Evolutionary conservation across 768 basidiomycete species (phyloP).

Genomic region (Cyclocybe cylindracea): DNA sequence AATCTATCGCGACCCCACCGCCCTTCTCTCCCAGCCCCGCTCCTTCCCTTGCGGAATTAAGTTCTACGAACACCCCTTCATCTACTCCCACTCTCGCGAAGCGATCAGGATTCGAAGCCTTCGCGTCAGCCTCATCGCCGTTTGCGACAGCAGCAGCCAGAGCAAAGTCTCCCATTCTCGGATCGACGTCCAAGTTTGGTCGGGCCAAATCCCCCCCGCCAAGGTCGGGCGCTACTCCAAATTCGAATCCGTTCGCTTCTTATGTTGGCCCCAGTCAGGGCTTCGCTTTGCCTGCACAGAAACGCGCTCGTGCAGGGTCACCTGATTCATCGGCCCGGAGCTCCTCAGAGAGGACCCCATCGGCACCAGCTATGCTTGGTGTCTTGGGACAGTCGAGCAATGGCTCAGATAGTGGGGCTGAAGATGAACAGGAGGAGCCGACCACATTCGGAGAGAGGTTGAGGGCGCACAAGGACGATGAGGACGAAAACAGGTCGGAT

Average conservation of each 20-base stretch:
- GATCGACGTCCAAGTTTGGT: conserved; percentile 39
- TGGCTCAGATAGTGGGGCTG: conserved; percentile 39
- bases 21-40: conserved; percentile 24
- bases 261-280: conserved; percentile 56
- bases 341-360: conserved; percentile 41
- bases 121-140: conserved; percentile 51
- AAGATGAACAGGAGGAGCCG: conserved; percentile 45
- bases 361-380: conserved; percentile 17
- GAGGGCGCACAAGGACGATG: conserved; percentile 61
- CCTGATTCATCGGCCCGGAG: conserved; percentile 46
- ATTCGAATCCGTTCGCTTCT: conserved; percentile 57
- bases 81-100: conserved; percentile 30
- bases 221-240: conserved; percentile 39
- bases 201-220: conserved; percentile 60
- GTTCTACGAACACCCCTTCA: conserved; percentile 18
- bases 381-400: conserved; percentile 26
- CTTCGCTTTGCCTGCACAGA: conserved; percentile 51
- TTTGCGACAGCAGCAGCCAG: conserved; percentile 44
- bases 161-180: conserved; percentile 56
- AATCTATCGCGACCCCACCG: conserved; percentile 31
- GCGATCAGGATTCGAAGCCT: conserved; percentile 58
- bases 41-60: conserved; percentile 10
- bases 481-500: conserved; percentile 48
- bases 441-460: conserved; percentile 65
- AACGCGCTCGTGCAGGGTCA: conserved; percentile 55